A percentile compares a stretch with the other conserved stretches of the same genome.
Conservation (phyloP, 225 moss, liverwort and hornwort genomes). For the Bryum argenteum region DNA sequence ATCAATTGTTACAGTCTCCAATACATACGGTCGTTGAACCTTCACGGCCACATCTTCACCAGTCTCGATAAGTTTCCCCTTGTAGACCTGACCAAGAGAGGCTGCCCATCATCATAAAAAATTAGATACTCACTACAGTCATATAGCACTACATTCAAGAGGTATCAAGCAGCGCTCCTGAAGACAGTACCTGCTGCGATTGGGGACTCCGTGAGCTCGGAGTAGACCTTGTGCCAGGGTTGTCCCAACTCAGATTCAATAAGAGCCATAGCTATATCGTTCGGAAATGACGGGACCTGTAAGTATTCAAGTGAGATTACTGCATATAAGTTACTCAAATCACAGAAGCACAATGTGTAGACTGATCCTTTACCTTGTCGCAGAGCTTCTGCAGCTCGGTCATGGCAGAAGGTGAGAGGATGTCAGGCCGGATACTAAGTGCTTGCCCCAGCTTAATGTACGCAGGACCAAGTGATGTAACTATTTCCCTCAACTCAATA, state of each 20-base stretch:
- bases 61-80: slow-evolving; percentile 86
- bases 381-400: slow-evolving; percentile 99
- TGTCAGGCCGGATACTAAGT: slow-evolving; percentile 92
- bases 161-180: not conserved
- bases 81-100: slow-evolving; percentile 96
- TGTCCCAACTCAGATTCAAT: slow-evolving; percentile 84
- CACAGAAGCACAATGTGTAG: not conserved
- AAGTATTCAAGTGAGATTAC: slow-evolving; percentile 6
- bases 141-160: not conserved
- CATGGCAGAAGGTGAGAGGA: slow-evolving; percentile 98
- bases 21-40: slow-evolving; percentile 93
- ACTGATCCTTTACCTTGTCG: slow-evolving; percentile 68
- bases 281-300: slow-evolving; percentile 95
- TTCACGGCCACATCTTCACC: slow-evolving; percentile 94
- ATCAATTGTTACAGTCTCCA: slow-evolving; percentile 97
- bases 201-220: slow-evolving; percentile 85
- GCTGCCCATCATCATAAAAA: slow-evolving; percentile 56
- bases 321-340: slow-evolving; percentile 11
- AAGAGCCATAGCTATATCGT: slow-evolving; percentile 87
- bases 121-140: slow-evolving; percentile 24
- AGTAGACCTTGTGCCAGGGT: slow-evolving; percentile 91
- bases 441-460: slow-evolving; percentile 99
- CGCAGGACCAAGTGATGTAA: slow-evolving; percentile 98
- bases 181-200: slow-evolving; percentile 84
- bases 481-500: slow-evolving; percentile 94